phyloP scores from a whole-genome alignment of 1,139 yeast species.

The Debaryomycetaceae sp. region DNA sequence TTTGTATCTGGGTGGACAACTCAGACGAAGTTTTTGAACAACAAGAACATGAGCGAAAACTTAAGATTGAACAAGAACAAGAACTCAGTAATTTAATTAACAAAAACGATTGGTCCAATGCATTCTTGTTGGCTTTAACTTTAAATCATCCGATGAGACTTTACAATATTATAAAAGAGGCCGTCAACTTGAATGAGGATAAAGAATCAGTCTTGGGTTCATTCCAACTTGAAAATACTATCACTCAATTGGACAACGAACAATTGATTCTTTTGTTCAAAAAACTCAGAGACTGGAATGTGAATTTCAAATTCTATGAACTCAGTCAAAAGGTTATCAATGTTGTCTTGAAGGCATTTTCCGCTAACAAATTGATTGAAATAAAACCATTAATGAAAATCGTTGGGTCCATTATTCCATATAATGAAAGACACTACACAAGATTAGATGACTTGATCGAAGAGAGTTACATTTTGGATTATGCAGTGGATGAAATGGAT shows the following conservation, averaged over 20 bases:
- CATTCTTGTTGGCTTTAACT: slow-evolving; percentile 80
- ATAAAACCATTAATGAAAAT: slow-evolving; percentile 65
- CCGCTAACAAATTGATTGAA: slow-evolving; percentile 54
- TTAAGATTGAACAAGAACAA: slow-evolving; percentile 83
- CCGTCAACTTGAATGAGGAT: slow-evolving; percentile 46
- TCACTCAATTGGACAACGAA: slow-evolving; percentile 54
- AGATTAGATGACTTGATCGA: slow-evolving; percentile 79
- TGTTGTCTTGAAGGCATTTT: slow-evolving; percentile 56
- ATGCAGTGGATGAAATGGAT: slow-evolving; percentile 77
- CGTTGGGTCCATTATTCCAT: slow-evolving; percentile 76
- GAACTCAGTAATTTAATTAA: slow-evolving; percentile 69
- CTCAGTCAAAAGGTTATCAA: slow-evolving; percentile 75
- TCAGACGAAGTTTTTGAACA: slow-evolving; percentile 63
- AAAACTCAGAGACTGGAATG: slow-evolving; percentile 92
- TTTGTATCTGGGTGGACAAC: slow-evolving; percentile 85
- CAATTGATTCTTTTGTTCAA: slow-evolving; percentile 61
- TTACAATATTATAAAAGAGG: slow-evolving; percentile 63
- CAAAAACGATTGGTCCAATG: slow-evolving; percentile 79
- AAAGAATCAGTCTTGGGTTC: slow-evolving; percentile 56
- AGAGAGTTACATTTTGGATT: slow-evolving; percentile 81
- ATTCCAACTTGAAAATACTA: slow-evolving; percentile 59
- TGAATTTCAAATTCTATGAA: slow-evolving; percentile 76
- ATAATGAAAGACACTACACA: slow-evolving; percentile 78
- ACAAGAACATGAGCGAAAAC: slow-evolving; percentile 51
- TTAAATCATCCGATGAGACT: slow-evolving; percentile 84